A percentile compares a stretch with the other conserved stretches of the same genome.
Conservation (phyloP, 139 green algal species). For the Picochlorum sp. region DNA sequence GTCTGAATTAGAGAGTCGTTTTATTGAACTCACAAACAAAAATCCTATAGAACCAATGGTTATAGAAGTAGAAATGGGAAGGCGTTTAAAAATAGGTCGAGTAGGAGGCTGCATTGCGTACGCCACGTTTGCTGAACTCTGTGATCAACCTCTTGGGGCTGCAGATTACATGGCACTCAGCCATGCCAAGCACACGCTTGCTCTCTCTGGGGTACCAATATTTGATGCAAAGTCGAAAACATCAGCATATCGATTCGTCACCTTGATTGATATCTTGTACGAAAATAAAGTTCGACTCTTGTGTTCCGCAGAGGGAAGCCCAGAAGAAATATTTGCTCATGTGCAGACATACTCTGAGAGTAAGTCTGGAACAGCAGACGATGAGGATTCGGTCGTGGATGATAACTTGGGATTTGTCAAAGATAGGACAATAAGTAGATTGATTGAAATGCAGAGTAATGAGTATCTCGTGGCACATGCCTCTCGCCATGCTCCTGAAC, state of each 20-base stretch:
- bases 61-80: conserved; percentile 74
- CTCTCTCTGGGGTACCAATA: conserved; percentile 63
- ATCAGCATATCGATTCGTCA: conserved; percentile 84
- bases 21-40: conserved; percentile 36
- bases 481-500: conserved; percentile 55
- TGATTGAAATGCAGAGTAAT: conserved; percentile 86
- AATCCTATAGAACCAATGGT: neutral
- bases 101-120: conserved; percentile 45
- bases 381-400: conserved; percentile 50
- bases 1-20: conserved; percentile 35
- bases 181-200: conserved; percentile 65
- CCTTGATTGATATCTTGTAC: conserved; percentile 90
- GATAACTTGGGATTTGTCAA: conserved; percentile 91
- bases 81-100: conserved; percentile 54
- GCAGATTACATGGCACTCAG: conserved; percentile 81
- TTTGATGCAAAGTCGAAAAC: conserved; percentile 55
- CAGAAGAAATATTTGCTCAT: conserved; percentile 75
- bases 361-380: neutral
- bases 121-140: conserved; percentile 82
- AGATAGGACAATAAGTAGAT: conserved; percentile 76
- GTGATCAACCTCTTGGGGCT: conserved; percentile 63
- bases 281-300: conserved; percentile 78
- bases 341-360: conserved; percentile 63
- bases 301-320: conserved; percentile 61
- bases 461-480: conserved; percentile 76